These are phyloP conservation scores for Geotrichum macrosporum DNA, from an alignment of 1,139 yeast genomes.

Conservation along the genomic window DNA sequence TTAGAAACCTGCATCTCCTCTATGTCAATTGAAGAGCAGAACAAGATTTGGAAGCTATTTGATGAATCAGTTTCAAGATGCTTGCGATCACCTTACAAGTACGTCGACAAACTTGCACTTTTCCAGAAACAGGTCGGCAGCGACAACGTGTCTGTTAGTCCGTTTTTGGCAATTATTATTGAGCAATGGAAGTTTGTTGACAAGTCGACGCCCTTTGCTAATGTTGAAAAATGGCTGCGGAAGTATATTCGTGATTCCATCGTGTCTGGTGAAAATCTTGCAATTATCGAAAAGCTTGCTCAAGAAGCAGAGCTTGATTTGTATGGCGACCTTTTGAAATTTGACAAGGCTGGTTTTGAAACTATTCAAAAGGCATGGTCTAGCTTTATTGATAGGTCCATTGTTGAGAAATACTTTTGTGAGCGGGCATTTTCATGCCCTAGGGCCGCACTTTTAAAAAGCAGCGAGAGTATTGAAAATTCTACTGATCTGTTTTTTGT, in stretches of 20 bases:
- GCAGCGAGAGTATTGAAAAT: not conserved
- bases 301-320: conserved; percentile 12
- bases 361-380: conserved; percentile 12
- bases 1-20: conserved; percentile 20
- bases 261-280: conserved; percentile 28
- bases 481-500: conserved; percentile 11
- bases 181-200: conserved; percentile 71
- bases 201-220: conserved; percentile 31
- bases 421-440: conserved; percentile 1
- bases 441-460: not conserved
- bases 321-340: not conserved
- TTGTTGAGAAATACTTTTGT: conserved; percentile 1
- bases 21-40: conserved; percentile 21
- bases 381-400: not conserved
- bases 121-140: conserved; percentile 23
- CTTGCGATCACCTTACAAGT: conserved; percentile 73
- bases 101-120: conserved; percentile 59
- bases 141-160: conserved; percentile 47
- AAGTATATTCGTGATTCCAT: conserved; percentile 38
- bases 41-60: conserved; percentile 52
- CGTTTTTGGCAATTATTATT: conserved; percentile 58
- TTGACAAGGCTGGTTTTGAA: not conserved
- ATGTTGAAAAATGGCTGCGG: conserved; percentile 48
- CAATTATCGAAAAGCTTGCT: conserved; percentile 12
- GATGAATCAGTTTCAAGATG: conserved; percentile 73